These are phyloP conservation scores for Talaromyces sp. DNA, from an alignment of 2,329 filamentous ascomycete species.

Conservation along the genomic window DNA sequence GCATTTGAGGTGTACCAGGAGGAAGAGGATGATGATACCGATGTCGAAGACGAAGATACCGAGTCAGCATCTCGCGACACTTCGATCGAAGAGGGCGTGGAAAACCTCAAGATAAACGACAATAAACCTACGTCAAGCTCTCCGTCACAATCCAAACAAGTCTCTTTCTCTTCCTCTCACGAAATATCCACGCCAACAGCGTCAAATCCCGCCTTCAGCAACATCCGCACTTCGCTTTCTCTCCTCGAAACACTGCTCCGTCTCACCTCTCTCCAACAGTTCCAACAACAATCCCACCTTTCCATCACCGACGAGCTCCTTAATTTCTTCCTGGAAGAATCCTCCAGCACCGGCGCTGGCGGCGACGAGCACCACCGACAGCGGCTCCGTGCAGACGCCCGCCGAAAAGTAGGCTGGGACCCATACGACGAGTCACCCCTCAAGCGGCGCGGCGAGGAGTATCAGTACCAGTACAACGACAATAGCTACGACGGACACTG, in stretches of 20 bases:
- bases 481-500: slow-evolving; percentile 10
- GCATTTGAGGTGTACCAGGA: slow-evolving; percentile 79
- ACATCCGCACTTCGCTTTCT: slow-evolving; percentile 64
- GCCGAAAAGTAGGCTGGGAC: slow-evolving; percentile 61
- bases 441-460: slow-evolving; percentile 61
- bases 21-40: slow-evolving; percentile 47
- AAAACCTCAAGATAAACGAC: slow-evolving; percentile 39
- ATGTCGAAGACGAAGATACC: slow-evolving; percentile 13
- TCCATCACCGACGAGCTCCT: slow-evolving; percentile 83
- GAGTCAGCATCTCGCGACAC: slow-evolving; percentile 10
- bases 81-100: slow-evolving; percentile 39
- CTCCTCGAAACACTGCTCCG: slow-evolving; percentile 85
- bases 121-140: slow-evolving; percentile 13
- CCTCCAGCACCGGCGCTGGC: slow-evolving; percentile 60
- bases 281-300: slow-evolving; percentile 84
- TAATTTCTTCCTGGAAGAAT: slow-evolving; percentile 75
- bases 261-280: slow-evolving; percentile 81
- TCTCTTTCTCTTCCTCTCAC: slow-evolving; percentile 19
- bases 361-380: slow-evolving; percentile 56
- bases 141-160: slow-evolving; percentile 4
- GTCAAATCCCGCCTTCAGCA: slow-evolving; percentile 45
- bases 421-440: slow-evolving; percentile 66
- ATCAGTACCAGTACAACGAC: slow-evolving; percentile 43
- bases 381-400: slow-evolving; percentile 54
- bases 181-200: slow-evolving; percentile 20